Evolutionary conservation across 306 rosid genomes (phyloP).

Genomic region (Vigna unguiculata): DNA sequence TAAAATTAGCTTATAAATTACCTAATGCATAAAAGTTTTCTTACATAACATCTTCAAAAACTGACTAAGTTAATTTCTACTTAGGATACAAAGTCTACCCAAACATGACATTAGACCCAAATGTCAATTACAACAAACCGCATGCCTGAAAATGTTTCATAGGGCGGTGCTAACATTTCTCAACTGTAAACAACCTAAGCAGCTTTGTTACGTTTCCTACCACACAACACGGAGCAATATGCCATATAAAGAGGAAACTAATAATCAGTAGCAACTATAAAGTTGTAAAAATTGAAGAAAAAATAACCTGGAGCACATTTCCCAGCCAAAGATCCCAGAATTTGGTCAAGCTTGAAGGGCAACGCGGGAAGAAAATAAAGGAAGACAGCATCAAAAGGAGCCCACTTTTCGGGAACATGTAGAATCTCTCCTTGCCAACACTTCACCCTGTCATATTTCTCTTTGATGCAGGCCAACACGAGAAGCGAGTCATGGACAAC

Average conservation of each 20-base stretch:
- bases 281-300: background rate
- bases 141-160: too few species aligned
- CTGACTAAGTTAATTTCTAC: background rate
- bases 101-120: too few species aligned
- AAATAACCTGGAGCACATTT: conserved; percentile 65
- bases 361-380: conserved; percentile 88
- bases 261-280: background rate
- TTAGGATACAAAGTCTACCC: background rate
- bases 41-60: background rate
- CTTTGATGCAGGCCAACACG: conserved; percentile 69
- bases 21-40: background rate
- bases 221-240: background rate
- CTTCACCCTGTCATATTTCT: conserved; percentile 76
- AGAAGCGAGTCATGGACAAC: conserved; percentile 82
- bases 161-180: background rate
- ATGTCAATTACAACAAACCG: too few species aligned
- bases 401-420: conserved; percentile 76
- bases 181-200: background rate
- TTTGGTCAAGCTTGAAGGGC: conserved; percentile 63
- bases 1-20: background rate
- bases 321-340: conserved; percentile 66
- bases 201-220: conserved; percentile 17
- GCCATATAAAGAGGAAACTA: background rate
- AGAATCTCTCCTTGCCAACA: conserved; percentile 96
- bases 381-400: conserved; percentile 74